Percentiles rank a stretch among this genome's conserved stretches.
These are phyloP conservation scores for Diaporthe sp. DNA, from an alignment of 2,329 filamentous ascomycete genomes.

Conservation along the genomic window DNA sequence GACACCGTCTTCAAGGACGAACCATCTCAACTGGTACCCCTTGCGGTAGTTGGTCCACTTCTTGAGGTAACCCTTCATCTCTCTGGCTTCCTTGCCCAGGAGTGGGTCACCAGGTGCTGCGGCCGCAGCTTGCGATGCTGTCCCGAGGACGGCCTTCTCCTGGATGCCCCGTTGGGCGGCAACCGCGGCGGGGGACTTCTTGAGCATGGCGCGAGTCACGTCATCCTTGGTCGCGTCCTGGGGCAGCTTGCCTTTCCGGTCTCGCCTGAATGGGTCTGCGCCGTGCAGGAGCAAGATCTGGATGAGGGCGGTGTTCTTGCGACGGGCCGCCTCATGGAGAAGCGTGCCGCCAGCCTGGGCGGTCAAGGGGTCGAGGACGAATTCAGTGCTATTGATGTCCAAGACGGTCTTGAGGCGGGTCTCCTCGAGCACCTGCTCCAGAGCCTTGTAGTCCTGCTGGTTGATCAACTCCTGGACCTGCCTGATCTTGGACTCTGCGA, in stretches of 20 bases:
- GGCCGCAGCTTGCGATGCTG: conserved; percentile 64
- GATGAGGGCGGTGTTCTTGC: conserved; percentile 87
- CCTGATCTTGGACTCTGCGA: conserved; percentile 85
- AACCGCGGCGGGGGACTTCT: conserved; percentile 92
- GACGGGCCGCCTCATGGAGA: conserved; percentile 91
- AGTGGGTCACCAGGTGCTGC: conserved; percentile 68
- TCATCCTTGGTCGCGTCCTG: conserved; percentile 98
- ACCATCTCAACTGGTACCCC: conserved; percentile 97
- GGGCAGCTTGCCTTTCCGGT: conserved; percentile 93
- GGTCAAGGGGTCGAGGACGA: conserved; percentile 83
- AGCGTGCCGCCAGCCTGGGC: conserved; percentile 88
- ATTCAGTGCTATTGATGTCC: conserved; percentile 92
- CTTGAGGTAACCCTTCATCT: conserved; percentile 99
- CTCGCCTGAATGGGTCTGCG: conserved; percentile 93
- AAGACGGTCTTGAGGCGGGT: conserved; percentile 85
- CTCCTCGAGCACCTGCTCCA: conserved; percentile 86
- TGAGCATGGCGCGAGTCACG: conserved; percentile 85
- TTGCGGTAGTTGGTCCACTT: conserved; percentile 99
- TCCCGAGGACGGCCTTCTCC: conserved; percentile 92
- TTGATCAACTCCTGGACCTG: conserved; percentile 84
- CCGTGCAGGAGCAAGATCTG: conserved; percentile 92
- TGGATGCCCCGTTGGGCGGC: conserved; percentile 95
- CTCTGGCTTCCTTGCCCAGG: conserved; percentile 86
- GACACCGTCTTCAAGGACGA: conserved; percentile 96
- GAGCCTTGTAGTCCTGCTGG: conserved; percentile 76